These are phyloP conservation scores for Solanum phureja DNA, from an alignment of 257 asterid species.

Conservation along the genomic window DNA sequence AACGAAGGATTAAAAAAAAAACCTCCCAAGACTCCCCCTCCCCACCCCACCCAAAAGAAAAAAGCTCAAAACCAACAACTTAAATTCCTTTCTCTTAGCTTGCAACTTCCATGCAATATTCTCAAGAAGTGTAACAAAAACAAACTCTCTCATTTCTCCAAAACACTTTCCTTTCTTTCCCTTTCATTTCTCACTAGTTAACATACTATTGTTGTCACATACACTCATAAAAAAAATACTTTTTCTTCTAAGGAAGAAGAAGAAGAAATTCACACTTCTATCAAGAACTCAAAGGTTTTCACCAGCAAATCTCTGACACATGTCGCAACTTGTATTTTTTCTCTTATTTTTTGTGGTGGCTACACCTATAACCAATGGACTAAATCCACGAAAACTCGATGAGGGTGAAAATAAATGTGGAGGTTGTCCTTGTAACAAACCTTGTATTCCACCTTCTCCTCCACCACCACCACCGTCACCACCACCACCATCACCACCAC, in stretches of 20 bases:
- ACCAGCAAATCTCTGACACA: neutral
- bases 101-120: constrained; percentile 14
- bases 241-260: neutral
- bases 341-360: constrained; percentile 2
- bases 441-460: constrained; percentile 34
- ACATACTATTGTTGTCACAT: neutral
- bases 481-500: constrained; percentile 18
- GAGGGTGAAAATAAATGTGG: constrained; percentile 57
- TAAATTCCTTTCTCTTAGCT: neutral
- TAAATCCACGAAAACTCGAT: constrained; percentile 20
- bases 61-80: neutral
- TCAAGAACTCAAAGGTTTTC: neutral
- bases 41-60: neutral
- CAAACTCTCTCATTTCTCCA: neutral
- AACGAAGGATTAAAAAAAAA: no score
- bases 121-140: constrained; percentile 1
- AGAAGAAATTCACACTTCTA: neutral
- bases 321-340: neutral
- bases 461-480: constrained; percentile 26
- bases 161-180: neutral
- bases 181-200: neutral
- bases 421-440: constrained; percentile 60
- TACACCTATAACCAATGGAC: neutral
- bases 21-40: no score
- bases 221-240: neutral